A percentile compares a stretch with the other conserved stretches of the same genome.
Conservation (phyloP, 345 rosid species). For the Excoecaria cochinchinensis region DNA sequence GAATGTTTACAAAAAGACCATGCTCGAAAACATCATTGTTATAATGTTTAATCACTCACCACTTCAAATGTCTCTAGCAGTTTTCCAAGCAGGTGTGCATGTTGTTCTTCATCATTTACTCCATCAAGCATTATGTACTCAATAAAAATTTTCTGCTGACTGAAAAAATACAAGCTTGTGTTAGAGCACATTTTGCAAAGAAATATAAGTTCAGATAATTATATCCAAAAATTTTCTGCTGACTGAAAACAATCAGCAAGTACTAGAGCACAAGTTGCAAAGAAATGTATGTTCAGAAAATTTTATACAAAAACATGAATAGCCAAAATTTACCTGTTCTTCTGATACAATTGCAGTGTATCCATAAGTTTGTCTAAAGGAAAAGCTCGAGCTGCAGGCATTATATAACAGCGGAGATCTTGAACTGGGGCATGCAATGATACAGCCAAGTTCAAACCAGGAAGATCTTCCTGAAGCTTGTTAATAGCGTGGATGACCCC, state of each 20-base stretch:
- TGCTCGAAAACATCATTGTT: not conserved
- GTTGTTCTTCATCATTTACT: slow-evolving; percentile 82
- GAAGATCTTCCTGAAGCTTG: slow-evolving; percentile 86
- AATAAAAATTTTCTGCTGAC: slow-evolving; percentile 76
- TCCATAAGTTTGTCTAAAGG: slow-evolving; percentile 89
- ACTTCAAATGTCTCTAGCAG: slow-evolving; percentile 81
- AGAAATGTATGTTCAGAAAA: not conserved
- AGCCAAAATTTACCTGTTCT: slow-evolving; percentile 48
- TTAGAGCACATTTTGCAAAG: slow-evolving; percentile 1
- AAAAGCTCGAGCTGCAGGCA: slow-evolving; percentile 99
- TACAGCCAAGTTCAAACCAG: slow-evolving; percentile 93
- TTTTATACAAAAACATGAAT: slow-evolving; percentile 6
- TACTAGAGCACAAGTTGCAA: not conserved
- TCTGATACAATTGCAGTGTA: slow-evolving; percentile 69
- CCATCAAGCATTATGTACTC: slow-evolving; percentile 98
- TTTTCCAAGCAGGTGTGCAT: slow-evolving; percentile 77
- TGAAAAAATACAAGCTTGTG: slow-evolving; percentile 28
- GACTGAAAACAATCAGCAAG: slow-evolving; percentile 36
- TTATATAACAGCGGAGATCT: slow-evolving; percentile 89
- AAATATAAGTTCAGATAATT: not conserved
- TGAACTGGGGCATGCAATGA: slow-evolving; percentile 97
- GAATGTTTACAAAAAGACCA: not conserved
- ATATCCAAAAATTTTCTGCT: slow-evolving; percentile 58
- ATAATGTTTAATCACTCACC: slow-evolving; percentile 42
- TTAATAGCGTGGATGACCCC: slow-evolving; percentile 89